Conservation (phyloP, 106 monocot species). For the Agapanthus africanus region DNA sequence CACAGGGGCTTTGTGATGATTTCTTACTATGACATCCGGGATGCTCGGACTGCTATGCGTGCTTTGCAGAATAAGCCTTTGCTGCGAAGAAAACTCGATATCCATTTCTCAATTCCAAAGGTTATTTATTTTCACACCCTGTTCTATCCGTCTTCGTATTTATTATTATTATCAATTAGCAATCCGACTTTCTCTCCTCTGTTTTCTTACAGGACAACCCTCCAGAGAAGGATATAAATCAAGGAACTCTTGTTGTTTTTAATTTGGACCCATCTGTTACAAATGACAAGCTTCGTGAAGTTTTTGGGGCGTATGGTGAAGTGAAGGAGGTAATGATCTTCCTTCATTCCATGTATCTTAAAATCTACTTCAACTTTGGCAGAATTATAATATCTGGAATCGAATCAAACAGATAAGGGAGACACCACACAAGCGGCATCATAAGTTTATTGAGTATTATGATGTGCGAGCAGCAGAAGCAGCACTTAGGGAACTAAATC, state of each 20-base stretch:
- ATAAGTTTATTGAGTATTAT: conserved; percentile 85
- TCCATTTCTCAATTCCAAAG: conserved; percentile 97
- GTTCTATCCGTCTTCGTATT: neutral
- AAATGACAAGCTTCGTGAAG: conserved; percentile 62
- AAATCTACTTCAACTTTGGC: no score
- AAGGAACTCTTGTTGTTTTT: conserved; percentile 81
- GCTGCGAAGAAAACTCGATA: conserved; percentile 84
- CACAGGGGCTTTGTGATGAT: conserved; percentile 98
- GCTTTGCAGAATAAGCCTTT: conserved; percentile 82
- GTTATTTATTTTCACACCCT: no score
- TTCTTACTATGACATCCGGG: conserved; percentile 93
- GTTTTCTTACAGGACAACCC: conserved; percentile 57
- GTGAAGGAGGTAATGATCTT: conserved; percentile 56
- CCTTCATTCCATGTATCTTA: neutral
- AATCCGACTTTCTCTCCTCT: conserved; percentile 1
- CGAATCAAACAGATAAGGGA: conserved; percentile 62
- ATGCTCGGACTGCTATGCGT: conserved; percentile 81
- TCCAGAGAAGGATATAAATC: conserved; percentile 83
- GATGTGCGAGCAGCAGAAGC: conserved; percentile 89
- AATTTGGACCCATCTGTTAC: conserved; percentile 85
- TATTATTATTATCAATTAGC: neutral
- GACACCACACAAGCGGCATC: conserved; percentile 82
- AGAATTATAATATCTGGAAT: no score
- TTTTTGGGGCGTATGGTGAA: conserved; percentile 79
- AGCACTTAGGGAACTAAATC: conserved; percentile 65